phyloP scores from a whole-genome alignment of 2,329 filamentous ascomycete species.

The Hymenoscyphus salicellus region DNA sequence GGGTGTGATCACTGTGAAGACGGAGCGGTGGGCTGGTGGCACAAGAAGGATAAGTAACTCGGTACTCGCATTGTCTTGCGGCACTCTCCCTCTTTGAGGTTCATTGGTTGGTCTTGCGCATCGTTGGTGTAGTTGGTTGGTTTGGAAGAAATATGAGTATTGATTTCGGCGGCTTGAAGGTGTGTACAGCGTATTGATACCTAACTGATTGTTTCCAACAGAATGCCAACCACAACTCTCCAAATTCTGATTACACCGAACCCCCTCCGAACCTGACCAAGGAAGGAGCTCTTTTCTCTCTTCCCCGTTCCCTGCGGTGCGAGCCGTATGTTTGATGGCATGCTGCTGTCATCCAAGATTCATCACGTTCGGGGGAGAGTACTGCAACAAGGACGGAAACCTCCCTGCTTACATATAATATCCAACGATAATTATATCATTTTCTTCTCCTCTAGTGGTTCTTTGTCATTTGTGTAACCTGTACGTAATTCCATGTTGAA shows the following conservation, averaged over 20 bases:
- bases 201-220: not conserved
- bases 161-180: not conserved
- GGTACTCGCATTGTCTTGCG: not conserved
- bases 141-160: not conserved
- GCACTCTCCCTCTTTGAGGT: not conserved
- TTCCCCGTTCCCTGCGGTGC: not conserved
- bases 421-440: not conserved
- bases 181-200: not conserved
- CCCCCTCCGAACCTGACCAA: not conserved
- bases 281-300: not conserved
- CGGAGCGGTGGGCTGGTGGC: not conserved
- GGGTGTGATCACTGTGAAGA: not conserved
- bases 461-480: not conserved
- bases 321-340: not conserved
- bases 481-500: not conserved
- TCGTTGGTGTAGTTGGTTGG: not conserved
- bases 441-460: not conserved
- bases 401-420: not conserved
- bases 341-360: constrained; percentile 2
- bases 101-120: not conserved
- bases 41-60: not conserved
- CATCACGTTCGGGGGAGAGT: not conserved
- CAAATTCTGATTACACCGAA: not conserved
- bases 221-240: not conserved
- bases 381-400: not conserved